phyloP scores from a whole-genome alignment of 208 protist genomes.

The Trypanosomatidae sp. region DNA sequence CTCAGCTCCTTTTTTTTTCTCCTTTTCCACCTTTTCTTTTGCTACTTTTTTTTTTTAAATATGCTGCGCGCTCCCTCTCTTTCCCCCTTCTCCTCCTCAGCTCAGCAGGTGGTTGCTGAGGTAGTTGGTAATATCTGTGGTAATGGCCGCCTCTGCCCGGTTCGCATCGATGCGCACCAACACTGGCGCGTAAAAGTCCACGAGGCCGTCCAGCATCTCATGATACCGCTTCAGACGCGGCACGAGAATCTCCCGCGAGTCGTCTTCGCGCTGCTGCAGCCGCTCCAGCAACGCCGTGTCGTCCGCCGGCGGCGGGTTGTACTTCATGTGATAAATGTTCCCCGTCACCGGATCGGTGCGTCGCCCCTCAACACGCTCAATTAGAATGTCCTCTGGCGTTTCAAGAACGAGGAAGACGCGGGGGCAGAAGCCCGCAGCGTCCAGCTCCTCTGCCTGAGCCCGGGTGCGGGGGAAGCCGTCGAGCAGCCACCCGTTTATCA shows the following conservation, averaged over 20 bases:
- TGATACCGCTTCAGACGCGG: conserved; percentile 79
- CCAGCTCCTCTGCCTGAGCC: conserved; percentile 75
- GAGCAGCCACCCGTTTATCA: conserved; percentile 86
- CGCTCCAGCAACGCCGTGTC: conserved; percentile 71
- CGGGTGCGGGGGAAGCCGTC: conserved; percentile 91
- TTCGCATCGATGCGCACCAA: conserved; percentile 53
- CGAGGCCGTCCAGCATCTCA: conserved; percentile 49
- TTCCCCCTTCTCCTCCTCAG: background rate
- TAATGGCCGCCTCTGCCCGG: conserved; percentile 35
- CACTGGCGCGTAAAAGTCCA: conserved; percentile 67
- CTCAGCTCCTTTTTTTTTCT: background rate
- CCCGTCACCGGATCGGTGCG: conserved; percentile 86
- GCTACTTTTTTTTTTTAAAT: no score
- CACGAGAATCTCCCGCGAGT: conserved; percentile 65
- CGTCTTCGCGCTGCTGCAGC: conserved; percentile 84
- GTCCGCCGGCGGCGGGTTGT: conserved; percentile 79
- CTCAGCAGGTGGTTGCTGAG: conserved; percentile 20
- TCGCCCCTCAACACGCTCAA: conserved; percentile 83
- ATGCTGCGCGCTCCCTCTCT: background rate
- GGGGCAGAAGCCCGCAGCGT: conserved; percentile 61
- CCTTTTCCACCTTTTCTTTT: no score
- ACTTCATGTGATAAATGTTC: conserved; percentile 86
- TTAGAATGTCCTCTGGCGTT: conserved; percentile 66
- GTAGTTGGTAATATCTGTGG: conserved; percentile 37
- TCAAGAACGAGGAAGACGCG: conserved; percentile 75